Evolutionary conservation across 192 early-diverging fungal genomes (phyloP).

Genomic region (Linnemannia zychae): DNA sequence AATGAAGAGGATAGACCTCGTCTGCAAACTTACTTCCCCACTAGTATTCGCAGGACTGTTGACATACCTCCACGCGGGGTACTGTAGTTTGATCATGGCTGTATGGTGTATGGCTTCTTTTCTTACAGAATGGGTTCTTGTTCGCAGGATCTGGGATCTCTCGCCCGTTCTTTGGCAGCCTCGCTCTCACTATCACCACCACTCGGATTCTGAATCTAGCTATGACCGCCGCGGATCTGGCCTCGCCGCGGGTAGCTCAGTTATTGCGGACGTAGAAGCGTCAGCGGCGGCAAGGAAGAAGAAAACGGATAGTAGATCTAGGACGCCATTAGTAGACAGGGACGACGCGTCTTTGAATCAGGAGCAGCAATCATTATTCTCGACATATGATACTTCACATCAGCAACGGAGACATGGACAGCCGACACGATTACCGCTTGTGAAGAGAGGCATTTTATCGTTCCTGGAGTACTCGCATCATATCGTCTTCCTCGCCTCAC

Average conservation of each 20-base stretch:
- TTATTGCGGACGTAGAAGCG: too few species aligned
- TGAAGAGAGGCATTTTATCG: background rate
- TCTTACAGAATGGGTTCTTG: conserved; percentile 19
- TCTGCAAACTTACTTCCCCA: conserved; percentile 52
- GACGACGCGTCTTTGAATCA: background rate
- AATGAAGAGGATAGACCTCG: conserved; percentile 54
- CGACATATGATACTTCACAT: background rate
- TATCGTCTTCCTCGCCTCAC: conserved; percentile 43
- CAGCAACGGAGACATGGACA: background rate
- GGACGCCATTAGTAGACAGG: background rate
- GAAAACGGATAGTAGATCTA: background rate
- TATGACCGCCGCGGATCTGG: background rate
- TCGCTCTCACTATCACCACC: conserved; percentile 2
- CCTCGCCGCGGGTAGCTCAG: too few species aligned
- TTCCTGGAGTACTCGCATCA: conserved; percentile 34
- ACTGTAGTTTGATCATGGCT: conserved; percentile 36
- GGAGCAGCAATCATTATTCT: background rate
- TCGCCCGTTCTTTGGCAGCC: conserved; percentile 30
- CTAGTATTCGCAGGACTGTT: conserved; percentile 42
- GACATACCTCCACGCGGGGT: conserved; percentile 21
- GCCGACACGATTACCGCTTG: background rate
- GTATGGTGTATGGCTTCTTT: conserved; percentile 42
- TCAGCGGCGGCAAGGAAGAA: background rate
- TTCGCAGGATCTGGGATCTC: conserved; percentile 25
- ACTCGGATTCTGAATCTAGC: background rate